A percentile compares a stretch with the other conserved stretches of the same genome.
Conservation (phyloP, 1,284 basidiomycete species). For the Ustilago hordei region DNA sequence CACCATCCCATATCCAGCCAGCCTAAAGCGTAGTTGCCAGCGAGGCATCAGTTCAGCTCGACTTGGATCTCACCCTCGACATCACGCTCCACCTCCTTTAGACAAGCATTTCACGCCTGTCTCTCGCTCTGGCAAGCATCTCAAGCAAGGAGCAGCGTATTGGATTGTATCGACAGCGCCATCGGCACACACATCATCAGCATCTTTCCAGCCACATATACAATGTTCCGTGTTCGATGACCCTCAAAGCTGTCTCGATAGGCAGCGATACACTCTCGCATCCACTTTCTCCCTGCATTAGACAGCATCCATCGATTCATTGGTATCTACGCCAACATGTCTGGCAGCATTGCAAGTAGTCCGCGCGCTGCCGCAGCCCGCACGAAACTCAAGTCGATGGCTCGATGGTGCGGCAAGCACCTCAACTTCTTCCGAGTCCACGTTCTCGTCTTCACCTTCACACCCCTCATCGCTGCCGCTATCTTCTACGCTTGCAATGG, state of each 20-base stretch:
- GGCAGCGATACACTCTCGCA: conserved; percentile 11
- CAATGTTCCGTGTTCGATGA: conserved; percentile 22
- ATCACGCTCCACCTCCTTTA: no score
- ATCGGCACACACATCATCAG: neutral
- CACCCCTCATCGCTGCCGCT: conserved; percentile 79
- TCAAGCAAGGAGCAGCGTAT: no score
- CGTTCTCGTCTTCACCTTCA: conserved; percentile 77
- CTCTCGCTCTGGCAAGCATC: no score
- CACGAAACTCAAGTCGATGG: conserved; percentile 16
- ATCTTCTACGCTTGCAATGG: conserved; percentile 74
- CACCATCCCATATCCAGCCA: no score
- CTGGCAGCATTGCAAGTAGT: conserved; percentile 9
- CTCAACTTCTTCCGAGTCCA: conserved; percentile 71
- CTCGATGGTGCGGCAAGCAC: conserved; percentile 44
- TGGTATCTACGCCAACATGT: conserved; percentile 9
- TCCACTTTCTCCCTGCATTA: neutral
- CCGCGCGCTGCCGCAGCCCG: conserved; percentile 14
- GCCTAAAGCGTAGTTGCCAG: no score
- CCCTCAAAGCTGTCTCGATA: conserved; percentile 17
- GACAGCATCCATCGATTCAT: neutral
- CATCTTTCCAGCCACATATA: conserved; percentile 1
- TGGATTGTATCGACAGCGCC: neutral
- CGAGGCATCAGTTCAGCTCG: no score
- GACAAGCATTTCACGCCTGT: no score
- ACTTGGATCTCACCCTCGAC: no score